Evolutionary conservation across 306 rosid genomes (phyloP), one percentile per base, ranked within the genome.

Genomic region (Prinsepia uniflora): DNA sequence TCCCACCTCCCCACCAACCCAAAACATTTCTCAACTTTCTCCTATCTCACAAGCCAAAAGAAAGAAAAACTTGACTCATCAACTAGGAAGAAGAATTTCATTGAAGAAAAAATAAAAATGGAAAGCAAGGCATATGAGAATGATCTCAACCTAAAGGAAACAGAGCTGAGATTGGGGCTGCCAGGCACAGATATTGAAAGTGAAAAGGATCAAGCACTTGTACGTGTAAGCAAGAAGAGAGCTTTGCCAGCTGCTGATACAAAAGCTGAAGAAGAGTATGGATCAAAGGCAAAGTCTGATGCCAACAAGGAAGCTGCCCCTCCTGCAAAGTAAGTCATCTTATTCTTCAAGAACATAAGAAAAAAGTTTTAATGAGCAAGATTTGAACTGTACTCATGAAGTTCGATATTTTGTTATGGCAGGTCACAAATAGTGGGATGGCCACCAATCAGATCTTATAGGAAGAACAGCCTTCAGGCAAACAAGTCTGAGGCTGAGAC

Each of bases 351-450:
- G 44, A 43, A 3, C 12, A 0, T 56, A 22, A 15, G 6, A 52
- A 5, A 17, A 10, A 48, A 48, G 1, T 52, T 1, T 14, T 41
- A 30, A 19, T 4, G 24, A 22, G 7, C 62, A 10, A 10, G 19
- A 14, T 42, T 64, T 45, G 50, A 54, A 47, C 9, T 30, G 46
- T 56, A 48, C 65, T 63, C 0, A 50, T 18, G 39, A n/a, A 8
- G 45, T 40, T 41, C 18, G 45, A 65, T 42, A 17, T 68, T 9
- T 72, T 73, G 58, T 36, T 5, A 36, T 84, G 39, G 1, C 82
- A 93, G 98, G 78, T 82, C 94, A 62, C 92, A 93, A 68, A 83
- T 90, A 19, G 97, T 90, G 47, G 98, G 98, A 41, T 93, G 98
- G 98, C 97, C 98, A 54, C 98, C 98, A 77, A 75, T 93, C 41